phyloP scores from a whole-genome alignment of 2,329 filamentous ascomycete genomes.

The Hypomyces perniciosus region DNA sequence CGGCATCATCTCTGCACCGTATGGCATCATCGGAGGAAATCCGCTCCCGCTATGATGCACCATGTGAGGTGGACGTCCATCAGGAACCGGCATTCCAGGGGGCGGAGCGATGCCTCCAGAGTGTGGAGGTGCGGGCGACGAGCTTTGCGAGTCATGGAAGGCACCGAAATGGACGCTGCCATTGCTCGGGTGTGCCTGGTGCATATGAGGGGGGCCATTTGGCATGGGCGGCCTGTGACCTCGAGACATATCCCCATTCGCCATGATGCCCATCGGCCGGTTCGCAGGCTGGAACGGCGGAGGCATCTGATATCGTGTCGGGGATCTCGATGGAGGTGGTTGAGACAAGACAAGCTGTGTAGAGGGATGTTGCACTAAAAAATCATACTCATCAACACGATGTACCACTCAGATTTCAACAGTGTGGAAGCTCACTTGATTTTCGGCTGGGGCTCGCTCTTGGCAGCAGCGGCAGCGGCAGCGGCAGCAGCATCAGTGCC shows the following conservation, averaged over 20 bases:
- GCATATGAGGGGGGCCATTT: constrained; percentile 30
- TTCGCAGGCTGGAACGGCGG: constrained; percentile 36
- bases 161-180: constrained; percentile 52
- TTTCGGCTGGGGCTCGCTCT: constrained; percentile 12
- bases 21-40: constrained; percentile 34
- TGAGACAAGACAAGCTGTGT: constrained; percentile 15
- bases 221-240: constrained; percentile 27
- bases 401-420: background rate
- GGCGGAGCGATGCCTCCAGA: constrained; percentile 44
- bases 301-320: constrained; percentile 37
- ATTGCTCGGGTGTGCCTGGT: constrained; percentile 49
- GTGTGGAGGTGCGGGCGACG: constrained; percentile 50
- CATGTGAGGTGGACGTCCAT: constrained; percentile 30
- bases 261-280: constrained; percentile 23
- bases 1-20: constrained; percentile 30
- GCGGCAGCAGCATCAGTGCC: background rate
- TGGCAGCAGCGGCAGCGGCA: background rate
- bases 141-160: constrained; percentile 49
- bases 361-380: constrained; percentile 5
- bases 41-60: constrained; percentile 25
- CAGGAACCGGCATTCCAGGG: constrained; percentile 35
- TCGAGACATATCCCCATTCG: constrained; percentile 29
- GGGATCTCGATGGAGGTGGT: constrained; percentile 27
- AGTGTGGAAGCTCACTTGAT: constrained; percentile 12
- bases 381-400: background rate